Percentiles rank a stretch among this genome's conserved stretches.
These are phyloP conservation scores for Neoboletus brunneissimus DNA, from an alignment of 768 basidiomycete species.

Conservation along the genomic window DNA sequence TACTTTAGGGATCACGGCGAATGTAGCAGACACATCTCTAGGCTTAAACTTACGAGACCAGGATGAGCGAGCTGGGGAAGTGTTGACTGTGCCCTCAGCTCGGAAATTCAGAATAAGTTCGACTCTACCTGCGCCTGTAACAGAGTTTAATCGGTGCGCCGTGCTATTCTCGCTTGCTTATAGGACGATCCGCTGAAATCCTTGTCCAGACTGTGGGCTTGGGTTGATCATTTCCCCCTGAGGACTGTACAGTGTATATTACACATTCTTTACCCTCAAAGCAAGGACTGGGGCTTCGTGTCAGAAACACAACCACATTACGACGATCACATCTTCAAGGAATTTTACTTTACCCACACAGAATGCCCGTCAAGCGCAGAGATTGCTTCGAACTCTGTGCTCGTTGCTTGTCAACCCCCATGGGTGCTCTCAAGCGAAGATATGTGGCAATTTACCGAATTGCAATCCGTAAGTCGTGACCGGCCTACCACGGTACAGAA, in stretches of 20 bases:
- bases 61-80: slow-evolving; percentile 28
- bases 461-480: slow-evolving; percentile 27
- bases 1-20: slow-evolving; percentile 24
- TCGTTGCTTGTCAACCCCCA: slow-evolving; percentile 59
- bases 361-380: slow-evolving; percentile 20
- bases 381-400: slow-evolving; percentile 36
- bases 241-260: slow-evolving; percentile 37
- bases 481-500: background rate
- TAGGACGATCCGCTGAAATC: background rate
- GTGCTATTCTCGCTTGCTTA: background rate
- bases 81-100: slow-evolving; percentile 33
- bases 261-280: slow-evolving; percentile 45
- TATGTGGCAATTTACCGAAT: slow-evolving; percentile 49
- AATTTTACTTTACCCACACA: slow-evolving; percentile 43
- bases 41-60: slow-evolving; percentile 23
- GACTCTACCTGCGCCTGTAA: slow-evolving; percentile 29
- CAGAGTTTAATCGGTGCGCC: slow-evolving; percentile 31
- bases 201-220: slow-evolving; percentile 26
- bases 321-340: slow-evolving; percentile 42
- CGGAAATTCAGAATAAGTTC: slow-evolving; percentile 27
- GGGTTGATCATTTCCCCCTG: slow-evolving; percentile 35
- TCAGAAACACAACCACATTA: slow-evolving; percentile 31
- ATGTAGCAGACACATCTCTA: slow-evolving; percentile 30
- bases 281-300: slow-evolving; percentile 42
- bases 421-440: slow-evolving; percentile 56